A percentile compares a stretch with the other conserved stretches of the same genome.
Conservation (phyloP, 257 asterid species). For the Penstemon davidsonii region DNA sequence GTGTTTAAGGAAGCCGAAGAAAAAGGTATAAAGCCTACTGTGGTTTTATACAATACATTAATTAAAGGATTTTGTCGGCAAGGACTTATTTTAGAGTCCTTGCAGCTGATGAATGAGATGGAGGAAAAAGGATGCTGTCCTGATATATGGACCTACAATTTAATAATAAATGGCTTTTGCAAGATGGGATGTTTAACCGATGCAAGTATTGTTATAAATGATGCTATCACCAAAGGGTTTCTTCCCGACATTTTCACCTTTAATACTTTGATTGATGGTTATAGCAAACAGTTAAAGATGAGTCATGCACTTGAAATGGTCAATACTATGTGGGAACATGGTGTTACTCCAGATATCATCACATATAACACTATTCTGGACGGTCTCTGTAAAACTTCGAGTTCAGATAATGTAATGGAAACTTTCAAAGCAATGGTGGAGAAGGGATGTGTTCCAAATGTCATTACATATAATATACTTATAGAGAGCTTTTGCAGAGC, state of each 20-base stretch:
- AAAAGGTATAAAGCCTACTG: conserved; percentile 54
- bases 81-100: conserved; percentile 69
- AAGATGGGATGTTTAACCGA: conserved; percentile 77
- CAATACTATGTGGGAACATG: conserved; percentile 70
- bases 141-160: conserved; percentile 78
- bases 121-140: conserved; percentile 63
- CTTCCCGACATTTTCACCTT: conserved; percentile 84
- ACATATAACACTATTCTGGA: conserved; percentile 76
- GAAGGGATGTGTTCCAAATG: conserved; percentile 73
- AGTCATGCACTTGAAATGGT: conserved; percentile 67
- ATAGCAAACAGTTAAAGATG: conserved; percentile 76
- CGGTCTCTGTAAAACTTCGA: conserved; percentile 82
- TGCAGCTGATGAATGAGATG: conserved; percentile 77
- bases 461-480: conserved; percentile 77
- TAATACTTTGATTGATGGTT: conserved; percentile 87
- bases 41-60: conserved; percentile 62
- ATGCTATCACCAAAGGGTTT: conserved; percentile 63
- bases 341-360: conserved; percentile 69
- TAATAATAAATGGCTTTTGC: conserved; percentile 76
- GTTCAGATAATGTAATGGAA: conserved; percentile 65
- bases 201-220: conserved; percentile 59
- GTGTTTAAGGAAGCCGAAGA: conserved; percentile 52
- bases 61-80: conserved; percentile 69
- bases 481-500: conserved; percentile 80
- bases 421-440: conserved; percentile 70